phyloP scores from a whole-genome alignment of 345 rosid species.

The Hypericum perforatum region DNA sequence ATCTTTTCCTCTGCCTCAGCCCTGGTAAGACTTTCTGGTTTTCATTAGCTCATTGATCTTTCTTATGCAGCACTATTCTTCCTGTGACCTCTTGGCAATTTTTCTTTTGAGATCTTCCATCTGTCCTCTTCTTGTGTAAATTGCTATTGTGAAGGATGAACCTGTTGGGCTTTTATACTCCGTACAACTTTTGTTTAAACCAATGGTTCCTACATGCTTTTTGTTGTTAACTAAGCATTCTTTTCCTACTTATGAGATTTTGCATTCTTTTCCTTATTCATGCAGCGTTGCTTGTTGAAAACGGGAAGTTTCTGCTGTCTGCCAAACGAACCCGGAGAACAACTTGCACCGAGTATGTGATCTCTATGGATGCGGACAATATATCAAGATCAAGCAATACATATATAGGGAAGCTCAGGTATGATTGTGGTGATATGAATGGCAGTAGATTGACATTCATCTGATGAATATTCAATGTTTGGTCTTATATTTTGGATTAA shows the following conservation, averaged over 20 bases:
- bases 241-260: too few species aligned
- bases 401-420: conserved; percentile 89
- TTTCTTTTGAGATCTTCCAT: not conserved
- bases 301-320: too few species aligned
- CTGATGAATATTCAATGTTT: not conserved
- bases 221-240: too few species aligned
- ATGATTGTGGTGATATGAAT: not conserved
- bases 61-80: not conserved
- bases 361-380: conserved; percentile 81
- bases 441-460: not conserved
- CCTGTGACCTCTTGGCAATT: not conserved
- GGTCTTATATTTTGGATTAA: not conserved
- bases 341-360: conserved; percentile 81
- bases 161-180: too few species aligned
- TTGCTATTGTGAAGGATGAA: too few species aligned
- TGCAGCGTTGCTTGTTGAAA: conserved; percentile 9
- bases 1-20: conserved; percentile 84
- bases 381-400: conserved; percentile 82
- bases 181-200: too few species aligned
- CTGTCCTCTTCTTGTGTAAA: too few species aligned
- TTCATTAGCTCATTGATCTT: not conserved
- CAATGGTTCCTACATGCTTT: too few species aligned
- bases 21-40: conserved; percentile 44
- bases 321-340: conserved; percentile 29
- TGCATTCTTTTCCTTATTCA: too few species aligned